Evolutionary conservation across 179 eudicot species (phyloP), one percentile per base, ranked within the genome.

Genomic region (Silene vulgaris): DNA sequence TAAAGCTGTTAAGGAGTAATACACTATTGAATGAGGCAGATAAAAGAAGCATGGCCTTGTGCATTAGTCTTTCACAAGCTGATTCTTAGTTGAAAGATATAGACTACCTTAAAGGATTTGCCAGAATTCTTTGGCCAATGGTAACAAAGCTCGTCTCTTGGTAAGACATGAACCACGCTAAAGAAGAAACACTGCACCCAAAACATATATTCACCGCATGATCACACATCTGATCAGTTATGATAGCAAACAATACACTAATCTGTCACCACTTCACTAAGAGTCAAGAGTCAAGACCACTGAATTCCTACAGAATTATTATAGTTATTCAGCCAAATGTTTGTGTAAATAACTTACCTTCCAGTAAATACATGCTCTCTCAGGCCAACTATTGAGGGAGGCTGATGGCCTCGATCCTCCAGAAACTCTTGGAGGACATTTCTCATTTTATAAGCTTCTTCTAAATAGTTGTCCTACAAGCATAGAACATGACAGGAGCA

Each of bases 281-380:
- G 16, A 65, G 26, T 23, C 26, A 23, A 23, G 26, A 23, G 26
- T 23, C 32, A 14, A 65, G 16, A 65, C 14, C 17, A 14, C 37
- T 54, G 59, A 67, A 57, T 67, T 63, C 4, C 23, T 23, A 23
- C 26, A 23, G 26, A 23, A 23, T 23, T 23, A 23, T 23, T 23
- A 23, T 23, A 23, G 11, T 75, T n/a, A 8, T 30, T 21, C 5
- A 45, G n/a, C n/a, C 37, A 68, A 57, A 74, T 69, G 45, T 59
- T 0, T 35, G 32, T 75, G 68, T 72, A 60, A 35, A 73, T 62
- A 82, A 76, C 88, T 85, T 77, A 92, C 99, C 99, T 95, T 87
- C 99, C 99, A n/a, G 99, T 95, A 77, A 95, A 95, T 73, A 95
- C 88, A 84, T 96, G 97, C 78, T 96, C 99, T 81, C 99, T 90